Evolutionary conservation across 1,139 yeast species (phyloP), one percentile per base, ranked within the genome.

Genomic region (Kurtzmaniella quercitrusa): DNA sequence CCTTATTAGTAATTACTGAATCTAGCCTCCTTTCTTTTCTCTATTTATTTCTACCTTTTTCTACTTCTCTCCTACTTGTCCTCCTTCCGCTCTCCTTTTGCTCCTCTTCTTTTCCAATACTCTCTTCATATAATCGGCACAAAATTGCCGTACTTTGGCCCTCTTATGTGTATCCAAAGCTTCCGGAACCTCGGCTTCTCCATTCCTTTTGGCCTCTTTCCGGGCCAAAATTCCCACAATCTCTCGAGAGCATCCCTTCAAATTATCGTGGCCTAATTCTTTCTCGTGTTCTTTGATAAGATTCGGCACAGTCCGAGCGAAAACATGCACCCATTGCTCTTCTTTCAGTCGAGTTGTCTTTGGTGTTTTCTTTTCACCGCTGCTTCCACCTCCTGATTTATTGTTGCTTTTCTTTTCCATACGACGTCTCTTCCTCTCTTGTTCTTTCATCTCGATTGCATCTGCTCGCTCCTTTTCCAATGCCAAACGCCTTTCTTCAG

Each of bases 251-350:
- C 93, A 85, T 31, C 77, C 76, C 63, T 90, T 93, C 43, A 89
- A 60, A 45, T 81, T 75, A 3, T 86, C 95, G 48, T 81, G 81
- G 2, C 90, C 93, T 19, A 91, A 71, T 45, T 79, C 81, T 2
- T 68, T 60, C 50, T 81, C 85, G 59, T 84, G 81, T 52, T 79
- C 79, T 51, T 82, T 82, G 43, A 91, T 72, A 54, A 85, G 64
- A 56, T 90, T 90, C 3, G 98, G 97, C 16, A 93, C 85, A 54
- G 79, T 73, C 21, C 75, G 66, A 2, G 97, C 98, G 60, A 93
- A 80, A 27, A 75, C 62, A 41, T 65, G 70, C 17, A 74, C 73
- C 90, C 91, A 86, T 37, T 44, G 50, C 17, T 48, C 52, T n/a
- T 19, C 15, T 19, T 19, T 21, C 25, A 19, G 27, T 19, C 38